Percentiles rank a stretch among this genome's conserved stretches.
These are phyloP conservation scores for Xylariaceae sp. DNA, from an alignment of 2,329 filamentous ascomycete species.

Conservation along the genomic window DNA sequence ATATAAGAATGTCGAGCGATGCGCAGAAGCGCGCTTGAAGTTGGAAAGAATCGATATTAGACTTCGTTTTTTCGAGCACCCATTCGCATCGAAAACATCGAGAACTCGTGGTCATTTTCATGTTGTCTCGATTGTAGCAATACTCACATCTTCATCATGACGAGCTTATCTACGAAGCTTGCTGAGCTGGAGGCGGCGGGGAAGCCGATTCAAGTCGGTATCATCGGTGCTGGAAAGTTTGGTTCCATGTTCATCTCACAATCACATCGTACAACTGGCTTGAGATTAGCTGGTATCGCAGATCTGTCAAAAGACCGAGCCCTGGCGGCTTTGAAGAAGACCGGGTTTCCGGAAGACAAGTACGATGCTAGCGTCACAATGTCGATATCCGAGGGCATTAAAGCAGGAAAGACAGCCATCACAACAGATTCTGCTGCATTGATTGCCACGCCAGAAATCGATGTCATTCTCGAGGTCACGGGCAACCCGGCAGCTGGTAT, in stretches of 20 bases:
- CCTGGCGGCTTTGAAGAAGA: conserved; percentile 38
- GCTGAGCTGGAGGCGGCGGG: conserved; percentile 38
- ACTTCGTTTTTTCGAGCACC: too few relatives aligned
- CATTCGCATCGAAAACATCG: too few relatives aligned
- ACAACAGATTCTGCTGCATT: conserved; percentile 41
- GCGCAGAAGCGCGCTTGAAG: too few relatives aligned
- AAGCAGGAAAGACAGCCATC: conserved; percentile 39
- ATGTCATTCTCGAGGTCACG: conserved; percentile 44
- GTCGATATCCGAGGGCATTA: conserved; percentile 39
- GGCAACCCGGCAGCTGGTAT: conserved; percentile 43
- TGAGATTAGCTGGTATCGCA: conserved; percentile 42
- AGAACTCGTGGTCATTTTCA: neutral
- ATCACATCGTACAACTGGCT: conserved; percentile 40
- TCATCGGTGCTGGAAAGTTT: conserved; percentile 47
- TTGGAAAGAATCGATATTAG: too few relatives aligned
- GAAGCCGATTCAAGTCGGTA: conserved; percentile 40
- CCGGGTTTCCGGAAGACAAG: conserved; percentile 38
- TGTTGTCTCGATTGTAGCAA: neutral
- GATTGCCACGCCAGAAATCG: conserved; percentile 42
- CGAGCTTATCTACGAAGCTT: conserved; percentile 39
- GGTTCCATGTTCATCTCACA: conserved; percentile 48
- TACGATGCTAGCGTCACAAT: conserved; percentile 35
- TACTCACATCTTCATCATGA: conserved; percentile 29
- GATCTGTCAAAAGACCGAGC: conserved; percentile 42
- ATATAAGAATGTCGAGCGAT: too few relatives aligned